A percentile compares a stretch with the other conserved stretches of the same genome.
These are phyloP conservation scores for Saccharomyces hybrid DNA, from an alignment of 1,139 yeast species.

Conservation along the genomic window DNA sequence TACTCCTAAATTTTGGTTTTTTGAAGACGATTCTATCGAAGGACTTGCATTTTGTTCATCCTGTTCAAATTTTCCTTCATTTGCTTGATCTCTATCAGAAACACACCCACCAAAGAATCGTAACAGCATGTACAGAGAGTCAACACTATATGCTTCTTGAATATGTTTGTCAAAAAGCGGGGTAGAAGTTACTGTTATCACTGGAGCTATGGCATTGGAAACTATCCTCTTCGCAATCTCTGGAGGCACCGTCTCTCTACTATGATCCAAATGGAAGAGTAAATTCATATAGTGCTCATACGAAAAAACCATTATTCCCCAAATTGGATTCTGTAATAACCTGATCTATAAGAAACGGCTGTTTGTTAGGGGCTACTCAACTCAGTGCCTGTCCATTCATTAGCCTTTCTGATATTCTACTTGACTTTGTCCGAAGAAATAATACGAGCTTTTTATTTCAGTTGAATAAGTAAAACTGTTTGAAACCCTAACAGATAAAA, in stretches of 20 bases:
- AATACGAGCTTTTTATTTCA: not conserved
- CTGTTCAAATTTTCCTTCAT: constrained; percentile 11
- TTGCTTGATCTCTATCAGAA: constrained; percentile 31
- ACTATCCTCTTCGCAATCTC: constrained; percentile 29
- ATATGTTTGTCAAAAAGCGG: constrained; percentile 25
- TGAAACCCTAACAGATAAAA: not conserved
- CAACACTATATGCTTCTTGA: constrained; percentile 20
- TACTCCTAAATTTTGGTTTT: not conserved
- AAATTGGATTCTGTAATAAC: not conserved
- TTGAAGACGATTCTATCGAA: not conserved
- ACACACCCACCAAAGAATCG: constrained; percentile 31
- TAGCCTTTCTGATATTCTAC: not conserved
- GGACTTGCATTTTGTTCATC: not conserved
- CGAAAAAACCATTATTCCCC: constrained; percentile 13
- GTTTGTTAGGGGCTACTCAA: not conserved
- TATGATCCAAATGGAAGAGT: constrained; percentile 23
- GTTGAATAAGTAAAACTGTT: not conserved
- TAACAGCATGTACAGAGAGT: constrained; percentile 28
- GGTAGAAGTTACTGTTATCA: constrained; percentile 29
- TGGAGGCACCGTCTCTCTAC: constrained; percentile 24
- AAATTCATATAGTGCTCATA: constrained; percentile 31
- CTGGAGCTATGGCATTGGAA: constrained; percentile 31
- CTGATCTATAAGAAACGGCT: not conserved
- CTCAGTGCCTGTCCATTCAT: not conserved
- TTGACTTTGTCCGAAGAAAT: not conserved